Evolutionary conservation across 2,329 filamentous ascomycete species (phyloP).

Genomic region (Sclerotinia minor): DNA sequence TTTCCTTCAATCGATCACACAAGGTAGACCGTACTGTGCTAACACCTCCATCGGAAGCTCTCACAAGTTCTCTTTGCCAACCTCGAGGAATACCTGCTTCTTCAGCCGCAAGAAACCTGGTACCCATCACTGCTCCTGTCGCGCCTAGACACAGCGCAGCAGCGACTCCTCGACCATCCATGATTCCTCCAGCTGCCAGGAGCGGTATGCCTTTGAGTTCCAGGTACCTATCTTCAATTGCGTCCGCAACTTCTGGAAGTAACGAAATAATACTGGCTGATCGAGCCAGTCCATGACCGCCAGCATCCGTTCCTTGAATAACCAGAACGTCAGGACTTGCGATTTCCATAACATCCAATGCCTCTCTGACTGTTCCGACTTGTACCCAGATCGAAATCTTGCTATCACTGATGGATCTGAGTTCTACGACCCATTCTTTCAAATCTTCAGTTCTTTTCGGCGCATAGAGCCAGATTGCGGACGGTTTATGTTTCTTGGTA

Average conservation of each 20-base stretch:
- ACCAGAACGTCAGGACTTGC: conserved; percentile 42
- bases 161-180: conserved; percentile 42
- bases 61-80: conserved; percentile 50
- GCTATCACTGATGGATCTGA: conserved; percentile 7
- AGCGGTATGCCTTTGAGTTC: conserved; percentile 31
- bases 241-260: conserved; percentile 42
- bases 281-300: conserved; percentile 42
- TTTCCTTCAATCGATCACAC: conserved; percentile 55
- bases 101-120: conserved; percentile 49
- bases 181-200: conserved; percentile 44
- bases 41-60: conserved; percentile 51
- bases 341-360: conserved; percentile 30
- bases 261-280: conserved; percentile 41
- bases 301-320: conserved; percentile 43
- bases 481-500: conserved; percentile 35
- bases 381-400: conserved; percentile 42
- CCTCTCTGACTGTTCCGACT: conserved; percentile 39
- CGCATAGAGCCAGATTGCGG: conserved; percentile 52
- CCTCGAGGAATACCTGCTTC: conserved; percentile 50
- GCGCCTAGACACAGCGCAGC: conserved; percentile 43
- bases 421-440: conserved; percentile 14
- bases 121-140: conserved; percentile 50
- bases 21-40: conserved; percentile 51
- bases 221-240: conserved; percentile 28
- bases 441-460: conserved; percentile 36